Conservation (phyloP, 2,329 filamentous ascomycete species). For the Diaporthe sp. region DNA sequence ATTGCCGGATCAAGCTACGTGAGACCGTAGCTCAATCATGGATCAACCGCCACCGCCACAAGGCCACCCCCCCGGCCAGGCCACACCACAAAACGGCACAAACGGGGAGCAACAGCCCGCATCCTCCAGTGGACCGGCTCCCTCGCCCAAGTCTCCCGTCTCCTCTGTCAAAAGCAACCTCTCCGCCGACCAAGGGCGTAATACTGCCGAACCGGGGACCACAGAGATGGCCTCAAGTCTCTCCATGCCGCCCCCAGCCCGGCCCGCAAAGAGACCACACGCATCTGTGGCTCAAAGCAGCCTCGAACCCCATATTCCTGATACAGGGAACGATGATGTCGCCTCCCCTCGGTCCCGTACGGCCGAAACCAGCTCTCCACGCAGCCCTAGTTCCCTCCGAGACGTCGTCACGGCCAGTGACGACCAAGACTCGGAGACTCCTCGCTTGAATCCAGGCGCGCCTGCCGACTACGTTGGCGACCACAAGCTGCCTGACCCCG, state of each 20-base stretch:
- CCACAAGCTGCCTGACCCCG: slow-evolving; percentile 58
- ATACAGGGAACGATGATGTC: slow-evolving; percentile 53
- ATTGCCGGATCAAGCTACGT: background rate
- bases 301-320: slow-evolving; percentile 54
- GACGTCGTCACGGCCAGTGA: slow-evolving; percentile 32
- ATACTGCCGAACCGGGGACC: slow-evolving; percentile 62
- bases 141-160: slow-evolving; percentile 56
- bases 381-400: slow-evolving; percentile 19
- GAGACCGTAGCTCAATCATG: slow-evolving; percentile 23
- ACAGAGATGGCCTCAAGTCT: slow-evolving; percentile 68
- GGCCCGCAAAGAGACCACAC: slow-evolving; percentile 54
- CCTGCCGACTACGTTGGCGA: slow-evolving; percentile 43
- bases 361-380: background rate
- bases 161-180: slow-evolving; percentile 45
- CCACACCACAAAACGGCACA: background rate
- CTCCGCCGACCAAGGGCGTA: slow-evolving; percentile 61
- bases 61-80: slow-evolving; percentile 4
- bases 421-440: slow-evolving; percentile 59
- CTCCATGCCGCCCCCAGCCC: slow-evolving; percentile 67
- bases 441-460: slow-evolving; percentile 52
- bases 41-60: slow-evolving; percentile 20
- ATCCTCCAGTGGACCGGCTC: slow-evolving; percentile 41
- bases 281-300: slow-evolving; percentile 53
- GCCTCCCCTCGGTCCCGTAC: slow-evolving; percentile 33
- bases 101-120: background rate